A percentile compares a stretch with the other conserved stretches of the same genome.
These are phyloP conservation scores for Brassica hybrid DNA, from an alignment of 441 rosid genomes.

Conservation along the genomic window DNA sequence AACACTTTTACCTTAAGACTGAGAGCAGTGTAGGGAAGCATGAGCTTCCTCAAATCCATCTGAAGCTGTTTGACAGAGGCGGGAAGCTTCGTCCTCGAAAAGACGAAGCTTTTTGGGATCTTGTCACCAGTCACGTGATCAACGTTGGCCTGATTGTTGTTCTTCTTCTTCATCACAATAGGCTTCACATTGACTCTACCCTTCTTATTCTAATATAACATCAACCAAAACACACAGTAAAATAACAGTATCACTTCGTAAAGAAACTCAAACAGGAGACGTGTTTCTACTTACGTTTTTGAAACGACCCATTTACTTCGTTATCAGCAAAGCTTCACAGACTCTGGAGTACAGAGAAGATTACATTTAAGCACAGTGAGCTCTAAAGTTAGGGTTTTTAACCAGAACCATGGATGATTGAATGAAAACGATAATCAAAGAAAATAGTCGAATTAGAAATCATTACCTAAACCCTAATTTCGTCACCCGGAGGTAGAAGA, in stretches of 20 bases:
- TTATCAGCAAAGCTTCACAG: conserved; percentile 1
- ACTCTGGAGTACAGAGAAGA: conserved; percentile 1
- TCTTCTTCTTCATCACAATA: conserved; percentile 53
- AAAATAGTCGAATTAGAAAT: not conserved
- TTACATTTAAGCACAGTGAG: not conserved
- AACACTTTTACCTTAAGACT: conserved; percentile 28
- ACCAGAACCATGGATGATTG: not conserved
- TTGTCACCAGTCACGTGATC: conserved; percentile 86
- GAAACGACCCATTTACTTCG: not conserved
- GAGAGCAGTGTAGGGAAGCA: conserved; percentile 96
- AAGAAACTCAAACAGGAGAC: not conserved
- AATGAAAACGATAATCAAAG: not conserved
- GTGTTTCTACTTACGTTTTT: conserved; percentile 46
- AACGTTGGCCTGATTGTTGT: conserved; percentile 48
- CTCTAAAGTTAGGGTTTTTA: not conserved
- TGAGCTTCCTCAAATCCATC: conserved; percentile 86
- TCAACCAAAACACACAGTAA: not conserved
- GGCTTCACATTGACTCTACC: conserved; percentile 66
- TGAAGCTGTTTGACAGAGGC: conserved; percentile 75
- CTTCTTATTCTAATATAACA: conserved; percentile 51
- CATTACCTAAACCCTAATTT: conserved; percentile 34
- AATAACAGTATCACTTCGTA: not conserved
- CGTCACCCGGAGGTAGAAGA: conserved; percentile 20
- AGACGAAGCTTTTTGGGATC: conserved; percentile 87
- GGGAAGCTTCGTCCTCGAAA: conserved; percentile 86